These are phyloP conservation scores for Canariomyces notabilis DNA, from an alignment of 2,329 filamentous ascomycete species.

Conservation along the genomic window DNA sequence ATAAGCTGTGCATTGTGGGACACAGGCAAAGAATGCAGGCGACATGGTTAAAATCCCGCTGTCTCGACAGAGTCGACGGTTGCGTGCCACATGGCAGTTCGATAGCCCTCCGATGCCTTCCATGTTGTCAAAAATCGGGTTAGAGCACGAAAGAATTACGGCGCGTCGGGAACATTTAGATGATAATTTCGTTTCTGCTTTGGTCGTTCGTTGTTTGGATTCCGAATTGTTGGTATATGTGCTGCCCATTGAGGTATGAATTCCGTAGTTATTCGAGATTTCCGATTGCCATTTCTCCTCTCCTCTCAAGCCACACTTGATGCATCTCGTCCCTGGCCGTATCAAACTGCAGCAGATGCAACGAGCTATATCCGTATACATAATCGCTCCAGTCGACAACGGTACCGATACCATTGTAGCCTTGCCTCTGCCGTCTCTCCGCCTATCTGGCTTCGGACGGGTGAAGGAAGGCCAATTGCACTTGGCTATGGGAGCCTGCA, in stretches of 20 bases:
- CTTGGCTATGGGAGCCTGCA: neutral
- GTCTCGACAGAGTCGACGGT: neutral
- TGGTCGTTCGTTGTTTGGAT: too few species aligned
- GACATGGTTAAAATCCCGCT: constrained; percentile 1
- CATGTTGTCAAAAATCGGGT: too few species aligned
- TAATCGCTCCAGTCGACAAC: too few species aligned
- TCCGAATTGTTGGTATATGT: neutral
- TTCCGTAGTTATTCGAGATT: neutral
- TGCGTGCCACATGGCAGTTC: constrained; percentile 16
- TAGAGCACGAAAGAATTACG: too few species aligned
- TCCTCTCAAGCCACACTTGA: too few species aligned
- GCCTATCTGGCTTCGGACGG: neutral
- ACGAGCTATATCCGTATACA: too few species aligned
- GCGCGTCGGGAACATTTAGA: too few species aligned
- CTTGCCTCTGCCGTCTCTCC: neutral
- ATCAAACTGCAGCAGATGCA: constrained; percentile 3
- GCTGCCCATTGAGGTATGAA: too few species aligned
- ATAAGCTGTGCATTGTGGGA: constrained; percentile 11
- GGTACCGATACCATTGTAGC: constrained; percentile 11
- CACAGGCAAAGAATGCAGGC: constrained; percentile 6
- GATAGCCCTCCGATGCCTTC: constrained; percentile 1
- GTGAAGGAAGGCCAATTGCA: neutral
- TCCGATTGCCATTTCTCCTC: neutral
- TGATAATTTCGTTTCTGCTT: too few species aligned
- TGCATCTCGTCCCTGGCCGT: neutral